Base-by-base conservation (phyloP, 129 eudicot genomes). In the Kitagawia praeruptora region DNA sequence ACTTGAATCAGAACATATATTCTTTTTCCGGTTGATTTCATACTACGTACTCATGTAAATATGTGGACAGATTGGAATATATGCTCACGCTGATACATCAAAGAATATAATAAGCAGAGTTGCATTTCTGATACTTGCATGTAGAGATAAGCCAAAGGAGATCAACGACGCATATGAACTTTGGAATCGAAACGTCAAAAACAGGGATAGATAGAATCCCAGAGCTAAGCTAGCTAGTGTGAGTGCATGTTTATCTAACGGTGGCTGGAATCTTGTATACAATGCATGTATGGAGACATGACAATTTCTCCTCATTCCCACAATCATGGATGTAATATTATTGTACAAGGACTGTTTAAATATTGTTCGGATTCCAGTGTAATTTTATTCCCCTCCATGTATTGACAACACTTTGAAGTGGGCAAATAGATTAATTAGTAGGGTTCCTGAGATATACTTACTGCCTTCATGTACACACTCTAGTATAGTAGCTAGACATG, bases 71-170 rank as follows among this genome's bases (percentile, higher is more conserved):
- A 31, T 28, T 31, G 73, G 73, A 67, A 69, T 69, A 73, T 73
- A 39, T 73, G 34, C 77, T 73, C 0, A 73, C 6, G 21, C 6
- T 73, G 34, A 40, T 73, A 6, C 1, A 34, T 34, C 37, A 34
- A 6, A 41, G 47, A 73, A 73, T 73, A 73, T 73, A 9, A 73
- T 23, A 39, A 39, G 51, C 28, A 39, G 77, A 51, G 77, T 23
- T 73, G 27, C 42, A 40, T 73, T 5, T 69, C 41, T 67, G 73
- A 31, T 31, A 67, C 51, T 6, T 18, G 8, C 13, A 39, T 19
- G 42, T 73, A 73, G 69, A 21, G 48, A 23, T 73, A 39, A 73
- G 77, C n/a, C 18, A 69, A 73, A 34, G 76, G 76, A 38, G 76
- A 21, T 42, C 4, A 8, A 73, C 4, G 11, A 73, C 4, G 11